Evolutionary conservation across 2,329 filamentous ascomycete species (phyloP).

Genomic region (Scedosporium boydii): DNA sequence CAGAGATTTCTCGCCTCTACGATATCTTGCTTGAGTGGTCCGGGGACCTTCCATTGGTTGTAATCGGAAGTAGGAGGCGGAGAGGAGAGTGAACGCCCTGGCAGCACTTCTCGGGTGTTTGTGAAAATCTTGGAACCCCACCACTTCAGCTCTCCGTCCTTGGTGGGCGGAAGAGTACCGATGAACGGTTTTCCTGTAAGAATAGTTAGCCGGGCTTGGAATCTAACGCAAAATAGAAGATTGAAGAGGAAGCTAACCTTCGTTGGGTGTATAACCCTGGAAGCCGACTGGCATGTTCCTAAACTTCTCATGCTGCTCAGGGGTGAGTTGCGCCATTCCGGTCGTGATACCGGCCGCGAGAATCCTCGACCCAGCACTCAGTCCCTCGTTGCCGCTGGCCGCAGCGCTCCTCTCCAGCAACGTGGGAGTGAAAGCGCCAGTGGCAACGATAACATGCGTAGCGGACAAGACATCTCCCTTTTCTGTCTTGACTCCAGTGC

Average conservation of each 20-base stretch:
- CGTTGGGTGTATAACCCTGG: conserved; percentile 27
- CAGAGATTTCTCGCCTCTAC: conserved; percentile 45
- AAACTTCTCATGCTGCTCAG: conserved; percentile 33
- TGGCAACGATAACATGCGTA: conserved; percentile 41
- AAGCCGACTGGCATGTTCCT: conserved; percentile 39
- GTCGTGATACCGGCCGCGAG: conserved; percentile 50
- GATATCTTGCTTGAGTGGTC: conserved; percentile 47
- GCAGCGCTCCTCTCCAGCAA: conserved; percentile 42
- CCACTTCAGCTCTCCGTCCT: conserved; percentile 43
- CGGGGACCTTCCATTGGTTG: conserved; percentile 51
- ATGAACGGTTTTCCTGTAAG: conserved; percentile 41
- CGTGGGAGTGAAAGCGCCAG: conserved; percentile 48
- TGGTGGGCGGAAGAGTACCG: conserved; percentile 46
- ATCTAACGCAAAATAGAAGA: background rate
- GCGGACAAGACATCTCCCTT: conserved; percentile 36
- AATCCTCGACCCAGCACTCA: conserved; percentile 45
- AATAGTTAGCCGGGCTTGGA: conserved; percentile 19
- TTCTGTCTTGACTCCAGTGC: conserved; percentile 37
- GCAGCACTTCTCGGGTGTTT: conserved; percentile 41
- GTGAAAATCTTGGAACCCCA: conserved; percentile 53
- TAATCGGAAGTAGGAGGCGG: conserved; percentile 49
- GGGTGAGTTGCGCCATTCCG: conserved; percentile 44
- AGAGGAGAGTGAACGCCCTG: conserved; percentile 44
- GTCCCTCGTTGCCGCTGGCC: conserved; percentile 31
- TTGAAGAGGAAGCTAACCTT: conserved; percentile 21